Evolutionary conservation across 2,329 filamentous ascomycete species (phyloP).

Genomic region (Monosporascus sp.): DNA sequence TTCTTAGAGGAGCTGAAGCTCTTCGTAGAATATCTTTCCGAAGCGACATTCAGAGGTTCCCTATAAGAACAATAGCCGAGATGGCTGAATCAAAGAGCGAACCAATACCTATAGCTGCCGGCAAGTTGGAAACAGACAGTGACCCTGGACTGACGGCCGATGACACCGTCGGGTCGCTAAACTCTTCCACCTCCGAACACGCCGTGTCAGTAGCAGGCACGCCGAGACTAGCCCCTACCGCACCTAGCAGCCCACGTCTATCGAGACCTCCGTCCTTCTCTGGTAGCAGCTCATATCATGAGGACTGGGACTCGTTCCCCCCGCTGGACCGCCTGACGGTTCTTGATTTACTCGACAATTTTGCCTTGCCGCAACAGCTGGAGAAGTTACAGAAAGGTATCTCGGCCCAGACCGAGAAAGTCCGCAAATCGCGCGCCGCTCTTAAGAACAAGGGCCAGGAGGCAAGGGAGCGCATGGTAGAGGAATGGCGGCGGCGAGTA

Average conservation of each 20-base stretch:
- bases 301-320: conserved; percentile 82
- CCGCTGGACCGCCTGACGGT: conserved; percentile 86
- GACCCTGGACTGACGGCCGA: conserved; percentile 39
- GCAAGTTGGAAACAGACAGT: conserved; percentile 39
- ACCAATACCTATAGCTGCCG: conserved; percentile 30
- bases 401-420: conserved; percentile 76
- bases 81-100: conserved; percentile 35
- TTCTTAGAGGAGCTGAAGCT: conserved; percentile 36
- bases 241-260: conserved; percentile 49
- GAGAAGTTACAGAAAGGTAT: conserved; percentile 86
- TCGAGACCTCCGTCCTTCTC: conserved; percentile 80
- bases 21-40: conserved; percentile 37
- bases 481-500: conserved; percentile 83
- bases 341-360: conserved; percentile 91
- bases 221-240: conserved; percentile 43
- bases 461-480: conserved; percentile 85
- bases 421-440: conserved; percentile 76
- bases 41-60: conserved; percentile 30
- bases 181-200: conserved; percentile 40
- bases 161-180: conserved; percentile 36
- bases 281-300: conserved; percentile 78
- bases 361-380: conserved; percentile 82
- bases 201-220: conserved; percentile 38
- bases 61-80: conserved; percentile 32
- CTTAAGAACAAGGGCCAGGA: conserved; percentile 69